Evolutionary conservation across 2,329 filamentous ascomycete genomes (phyloP).

Genomic region (Fusarium albidum): DNA sequence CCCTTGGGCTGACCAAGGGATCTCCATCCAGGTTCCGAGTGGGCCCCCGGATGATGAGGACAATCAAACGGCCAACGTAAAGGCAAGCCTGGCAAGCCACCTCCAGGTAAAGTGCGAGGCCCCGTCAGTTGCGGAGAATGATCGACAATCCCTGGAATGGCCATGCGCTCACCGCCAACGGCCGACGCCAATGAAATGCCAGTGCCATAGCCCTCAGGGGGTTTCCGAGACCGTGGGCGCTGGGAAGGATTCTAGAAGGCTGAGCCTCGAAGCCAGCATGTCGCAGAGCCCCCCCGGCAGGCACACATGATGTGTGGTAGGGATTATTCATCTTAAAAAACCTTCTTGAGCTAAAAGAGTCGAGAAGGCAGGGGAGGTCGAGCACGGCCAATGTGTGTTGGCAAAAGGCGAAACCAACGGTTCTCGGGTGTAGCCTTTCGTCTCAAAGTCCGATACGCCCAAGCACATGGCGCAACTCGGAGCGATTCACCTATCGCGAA

Average conservation of each 20-base stretch:
- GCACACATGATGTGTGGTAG: constrained; percentile 19
- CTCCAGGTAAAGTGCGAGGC: constrained; percentile 7
- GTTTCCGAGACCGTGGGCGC: constrained; percentile 19
- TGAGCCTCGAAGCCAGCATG: constrained; percentile 20
- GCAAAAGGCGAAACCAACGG: constrained; percentile 6
- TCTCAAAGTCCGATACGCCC: constrained; percentile 3
- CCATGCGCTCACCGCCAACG: constrained; percentile 17
- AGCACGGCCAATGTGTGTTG: constrained; percentile 8
- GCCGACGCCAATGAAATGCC: constrained; percentile 26
- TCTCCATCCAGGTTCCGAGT: constrained; percentile 19
- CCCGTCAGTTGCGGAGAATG: constrained; percentile 25
- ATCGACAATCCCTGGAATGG: constrained; percentile 25
- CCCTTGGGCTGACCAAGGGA: constrained; percentile 1
- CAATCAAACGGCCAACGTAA: constrained; percentile 22
- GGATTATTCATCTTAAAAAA: constrained; percentile 17
- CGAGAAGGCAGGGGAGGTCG: constrained; percentile 7
- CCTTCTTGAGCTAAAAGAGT: not conserved
- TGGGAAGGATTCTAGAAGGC: constrained; percentile 41
- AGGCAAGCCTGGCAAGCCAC: constrained; percentile 15
- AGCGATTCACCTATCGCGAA: not conserved
- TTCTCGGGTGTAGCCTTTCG: not conserved
- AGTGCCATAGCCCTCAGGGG: constrained; percentile 27
- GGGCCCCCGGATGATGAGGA: constrained; percentile 19
- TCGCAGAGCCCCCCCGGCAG: constrained; percentile 3
- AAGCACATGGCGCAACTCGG: not conserved